These are phyloP conservation scores for Triglochin maritima DNA, from an alignment of 106 monocot species.

Conservation along the genomic window DNA sequence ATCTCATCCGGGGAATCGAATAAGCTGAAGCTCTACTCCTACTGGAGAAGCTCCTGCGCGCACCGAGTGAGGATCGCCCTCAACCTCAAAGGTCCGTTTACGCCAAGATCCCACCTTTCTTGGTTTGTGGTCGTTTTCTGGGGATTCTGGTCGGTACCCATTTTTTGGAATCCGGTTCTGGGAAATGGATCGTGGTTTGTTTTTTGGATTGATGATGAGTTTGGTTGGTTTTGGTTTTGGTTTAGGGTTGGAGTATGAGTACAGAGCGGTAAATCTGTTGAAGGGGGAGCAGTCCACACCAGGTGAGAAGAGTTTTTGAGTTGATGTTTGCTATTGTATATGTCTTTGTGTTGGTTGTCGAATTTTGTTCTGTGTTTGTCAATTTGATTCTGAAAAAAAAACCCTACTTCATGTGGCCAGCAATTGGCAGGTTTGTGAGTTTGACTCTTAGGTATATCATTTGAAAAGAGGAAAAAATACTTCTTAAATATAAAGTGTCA, in stretches of 20 bases:
- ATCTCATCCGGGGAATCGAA: neutral
- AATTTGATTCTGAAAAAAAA: neutral
- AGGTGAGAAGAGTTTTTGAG: constrained; percentile 19
- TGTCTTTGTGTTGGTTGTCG: neutral
- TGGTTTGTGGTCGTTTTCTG: neutral
- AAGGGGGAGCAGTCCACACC: constrained; percentile 55
- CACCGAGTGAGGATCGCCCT: constrained; percentile 64
- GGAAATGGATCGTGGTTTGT: neutral
- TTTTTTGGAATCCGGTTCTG: neutral
- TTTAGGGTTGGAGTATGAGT: constrained; percentile 70
- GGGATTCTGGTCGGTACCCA: neutral
- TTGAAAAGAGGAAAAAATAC: too few species aligned
- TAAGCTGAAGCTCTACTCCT: constrained; percentile 59
- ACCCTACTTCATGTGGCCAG: too few species aligned
- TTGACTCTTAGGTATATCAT: too few species aligned
- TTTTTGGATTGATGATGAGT: neutral
- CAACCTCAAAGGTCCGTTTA: constrained; percentile 51
- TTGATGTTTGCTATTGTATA: neutral
- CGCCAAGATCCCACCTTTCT: neutral
- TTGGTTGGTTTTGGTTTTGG: neutral
- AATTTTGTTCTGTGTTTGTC: neutral
- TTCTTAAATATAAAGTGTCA: too few species aligned
- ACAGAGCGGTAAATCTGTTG: constrained; percentile 65
- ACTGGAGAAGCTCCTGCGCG: constrained; percentile 67
- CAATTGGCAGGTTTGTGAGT: too few species aligned